A percentile compares a stretch with the other conserved stretches of the same genome.
Evolutionary conservation across 257 asterid species (phyloP).

Genomic region (Nicotiana noctiflora): DNA sequence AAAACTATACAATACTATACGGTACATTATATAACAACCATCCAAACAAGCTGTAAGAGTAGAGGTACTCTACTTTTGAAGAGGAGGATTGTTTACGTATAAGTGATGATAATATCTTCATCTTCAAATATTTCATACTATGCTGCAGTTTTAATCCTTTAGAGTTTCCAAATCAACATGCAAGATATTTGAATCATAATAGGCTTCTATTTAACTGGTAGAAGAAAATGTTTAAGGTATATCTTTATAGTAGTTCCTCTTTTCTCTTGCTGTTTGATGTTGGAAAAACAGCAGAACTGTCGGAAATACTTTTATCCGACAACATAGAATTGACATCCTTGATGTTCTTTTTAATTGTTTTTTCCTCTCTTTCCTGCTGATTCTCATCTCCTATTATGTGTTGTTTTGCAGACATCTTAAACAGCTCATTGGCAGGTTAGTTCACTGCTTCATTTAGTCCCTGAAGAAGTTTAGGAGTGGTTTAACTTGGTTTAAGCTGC

Average conservation of each 20-base stretch:
- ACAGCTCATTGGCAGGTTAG: conserved; percentile 28
- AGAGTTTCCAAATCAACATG: not conserved
- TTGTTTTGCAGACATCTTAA: conserved; percentile 20
- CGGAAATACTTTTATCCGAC: not conserved
- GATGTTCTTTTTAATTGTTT: not conserved
- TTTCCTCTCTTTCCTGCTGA: not conserved
- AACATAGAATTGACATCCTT: not conserved
- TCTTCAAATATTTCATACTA: not conserved
- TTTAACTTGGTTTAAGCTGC: not conserved
- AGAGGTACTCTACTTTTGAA: not conserved
- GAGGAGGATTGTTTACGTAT: not conserved
- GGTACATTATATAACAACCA: too few species aligned
- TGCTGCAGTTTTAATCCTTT: not conserved
- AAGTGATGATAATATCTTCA: not conserved
- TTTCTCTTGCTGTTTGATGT: not conserved
- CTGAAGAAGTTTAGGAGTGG: not conserved
- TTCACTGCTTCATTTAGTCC: not conserved
- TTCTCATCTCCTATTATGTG: not conserved
- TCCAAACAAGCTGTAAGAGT: too few species aligned
- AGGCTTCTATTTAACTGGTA: not conserved
- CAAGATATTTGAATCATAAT: not conserved
- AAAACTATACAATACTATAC: too few species aligned
- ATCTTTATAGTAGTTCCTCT: not conserved
- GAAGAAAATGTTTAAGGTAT: not conserved
- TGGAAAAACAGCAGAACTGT: not conserved